Evolutionary conservation across 495 filamentous ascomycete genomes (phyloP).

Genomic region (Penicillium verhagenii): DNA sequence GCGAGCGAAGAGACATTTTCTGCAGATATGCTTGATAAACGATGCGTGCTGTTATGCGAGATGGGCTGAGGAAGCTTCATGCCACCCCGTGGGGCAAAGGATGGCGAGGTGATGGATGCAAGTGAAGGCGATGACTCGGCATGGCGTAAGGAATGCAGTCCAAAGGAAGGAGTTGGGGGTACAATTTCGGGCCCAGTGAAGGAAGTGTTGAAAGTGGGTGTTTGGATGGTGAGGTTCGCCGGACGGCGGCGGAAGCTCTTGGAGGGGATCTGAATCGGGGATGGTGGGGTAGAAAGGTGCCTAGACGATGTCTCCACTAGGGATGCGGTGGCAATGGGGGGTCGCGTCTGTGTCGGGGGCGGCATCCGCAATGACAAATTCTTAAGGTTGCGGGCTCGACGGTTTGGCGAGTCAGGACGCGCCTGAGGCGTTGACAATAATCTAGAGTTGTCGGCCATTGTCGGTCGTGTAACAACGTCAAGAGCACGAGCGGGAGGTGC

Average conservation of each 20-base stretch:
- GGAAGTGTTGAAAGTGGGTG: constrained; percentile 52
- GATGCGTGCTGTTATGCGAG: constrained; percentile 34
- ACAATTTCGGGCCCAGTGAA: constrained; percentile 40
- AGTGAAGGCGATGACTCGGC: constrained; percentile 69
- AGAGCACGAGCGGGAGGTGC: constrained; percentile 29
- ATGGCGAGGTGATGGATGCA: constrained; percentile 56
- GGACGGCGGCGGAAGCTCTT: constrained; percentile 71
- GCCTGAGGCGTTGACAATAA: constrained; percentile 35
- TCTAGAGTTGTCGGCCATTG: constrained; percentile 26
- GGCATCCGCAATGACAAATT: constrained; percentile 87
- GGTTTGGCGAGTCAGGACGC: constrained; percentile 58
- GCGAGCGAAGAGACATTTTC: constrained; percentile 29
- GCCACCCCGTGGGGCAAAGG: constrained; percentile 57
- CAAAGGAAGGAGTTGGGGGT: constrained; percentile 51
- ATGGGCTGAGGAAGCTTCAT: constrained; percentile 60
- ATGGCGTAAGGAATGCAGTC: constrained; percentile 55
- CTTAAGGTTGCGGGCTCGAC: constrained; percentile 85
- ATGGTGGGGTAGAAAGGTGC: constrained; percentile 70
- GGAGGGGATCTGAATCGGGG: constrained; percentile 78
- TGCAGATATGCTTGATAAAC: constrained; percentile 23
- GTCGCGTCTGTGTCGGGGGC: constrained; percentile 43
- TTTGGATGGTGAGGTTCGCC: constrained; percentile 70
- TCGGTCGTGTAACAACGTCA: constrained; percentile 20
- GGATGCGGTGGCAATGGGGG: constrained; percentile 52
- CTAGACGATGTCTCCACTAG: constrained; percentile 41